phyloP scores from a whole-genome alignment of 2,329 filamentous ascomycete species.

The Aschersonia sp. region DNA sequence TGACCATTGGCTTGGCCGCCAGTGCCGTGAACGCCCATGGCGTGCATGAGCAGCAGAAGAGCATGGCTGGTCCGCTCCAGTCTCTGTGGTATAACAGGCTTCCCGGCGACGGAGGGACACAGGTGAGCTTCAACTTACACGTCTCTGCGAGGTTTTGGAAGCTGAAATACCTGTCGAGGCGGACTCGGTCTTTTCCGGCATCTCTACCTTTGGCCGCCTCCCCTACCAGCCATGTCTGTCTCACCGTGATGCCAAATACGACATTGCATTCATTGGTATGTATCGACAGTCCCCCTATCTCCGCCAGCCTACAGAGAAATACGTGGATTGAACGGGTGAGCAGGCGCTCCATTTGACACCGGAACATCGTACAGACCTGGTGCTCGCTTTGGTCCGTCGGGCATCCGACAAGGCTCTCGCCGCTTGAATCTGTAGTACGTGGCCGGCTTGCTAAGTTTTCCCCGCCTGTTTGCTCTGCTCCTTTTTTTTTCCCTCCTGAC shows the following conservation, averaged over 20 bases:
- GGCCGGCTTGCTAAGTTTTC: slow-evolving; percentile 8
- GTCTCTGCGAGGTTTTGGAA: neutral
- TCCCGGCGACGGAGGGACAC: slow-evolving; percentile 71
- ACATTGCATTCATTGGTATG: slow-evolving; percentile 71
- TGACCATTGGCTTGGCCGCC: slow-evolving; percentile 28
- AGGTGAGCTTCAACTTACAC: slow-evolving; percentile 32
- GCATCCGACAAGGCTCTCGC: slow-evolving; percentile 74
- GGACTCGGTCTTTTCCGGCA: slow-evolving; percentile 78
- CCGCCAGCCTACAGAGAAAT: neutral
- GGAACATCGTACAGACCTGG: slow-evolving; percentile 75
- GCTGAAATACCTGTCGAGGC: slow-evolving; percentile 32
- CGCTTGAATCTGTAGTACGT: slow-evolving; percentile 74
- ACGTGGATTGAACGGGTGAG: neutral
- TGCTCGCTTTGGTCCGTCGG: slow-evolving; percentile 70
- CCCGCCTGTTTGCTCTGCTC: no score
- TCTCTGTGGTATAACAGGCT: slow-evolving; percentile 71
- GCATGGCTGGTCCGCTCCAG: slow-evolving; percentile 54
- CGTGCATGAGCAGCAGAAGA: slow-evolving; percentile 43
- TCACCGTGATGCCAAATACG: slow-evolving; percentile 56
- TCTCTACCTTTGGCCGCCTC: slow-evolving; percentile 70
- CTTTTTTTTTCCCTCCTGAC: no score
- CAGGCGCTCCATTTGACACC: slow-evolving; percentile 72
- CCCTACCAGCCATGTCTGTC: slow-evolving; percentile 64
- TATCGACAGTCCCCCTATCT: neutral
- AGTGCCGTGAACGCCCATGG: slow-evolving; percentile 41